Conservation (phyloP, 140 eudicot species). For the Erigeron philadelphicus region DNA sequence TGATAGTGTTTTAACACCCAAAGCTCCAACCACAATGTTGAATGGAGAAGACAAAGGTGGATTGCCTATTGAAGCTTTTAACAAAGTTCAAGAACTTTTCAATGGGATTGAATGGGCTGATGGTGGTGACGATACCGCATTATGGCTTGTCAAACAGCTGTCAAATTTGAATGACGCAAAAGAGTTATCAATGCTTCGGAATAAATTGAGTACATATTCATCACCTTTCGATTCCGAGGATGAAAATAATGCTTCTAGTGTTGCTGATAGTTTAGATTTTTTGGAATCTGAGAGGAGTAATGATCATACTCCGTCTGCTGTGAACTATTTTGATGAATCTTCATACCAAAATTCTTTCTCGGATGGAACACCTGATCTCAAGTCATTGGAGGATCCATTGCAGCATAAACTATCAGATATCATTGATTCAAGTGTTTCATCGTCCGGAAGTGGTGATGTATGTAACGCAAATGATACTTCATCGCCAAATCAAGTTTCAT, state of each 20-base stretch:
- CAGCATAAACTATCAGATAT: conserved; percentile 24
- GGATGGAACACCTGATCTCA: conserved; percentile 49
- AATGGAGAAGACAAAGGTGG: conserved; percentile 94
- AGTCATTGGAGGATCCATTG: conserved; percentile 31
- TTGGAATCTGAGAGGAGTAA: conserved; percentile 67
- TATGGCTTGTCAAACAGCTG: conserved; percentile 88
- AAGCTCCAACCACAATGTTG: conserved; percentile 64
- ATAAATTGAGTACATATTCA: conserved; percentile 62
- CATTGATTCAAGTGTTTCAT: conserved; percentile 37
- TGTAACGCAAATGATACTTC: conserved; percentile 27
- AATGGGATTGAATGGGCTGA: conserved; percentile 93
- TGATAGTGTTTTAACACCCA: conserved; percentile 59
- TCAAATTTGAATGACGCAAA: conserved; percentile 70
- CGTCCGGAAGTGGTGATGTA: conserved; percentile 32
- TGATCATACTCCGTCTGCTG: conserved; percentile 35
- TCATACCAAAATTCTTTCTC: conserved; percentile 44
- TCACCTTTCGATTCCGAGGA: conserved; percentile 95
- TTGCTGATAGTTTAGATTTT: conserved; percentile 89
- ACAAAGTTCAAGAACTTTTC: conserved; percentile 93
- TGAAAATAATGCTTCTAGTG: conserved; percentile 79
- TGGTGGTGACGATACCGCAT: conserved; percentile 82
- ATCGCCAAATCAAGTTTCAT: conserved; percentile 27
- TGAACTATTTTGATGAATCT: conserved; percentile 55
- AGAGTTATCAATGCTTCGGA: conserved; percentile 64
- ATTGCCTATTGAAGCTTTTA: conserved; percentile 94